Evolutionary conservation across 2,329 filamentous ascomycete species (phyloP).

Genomic region (Sodiomyces alkalinus): DNA sequence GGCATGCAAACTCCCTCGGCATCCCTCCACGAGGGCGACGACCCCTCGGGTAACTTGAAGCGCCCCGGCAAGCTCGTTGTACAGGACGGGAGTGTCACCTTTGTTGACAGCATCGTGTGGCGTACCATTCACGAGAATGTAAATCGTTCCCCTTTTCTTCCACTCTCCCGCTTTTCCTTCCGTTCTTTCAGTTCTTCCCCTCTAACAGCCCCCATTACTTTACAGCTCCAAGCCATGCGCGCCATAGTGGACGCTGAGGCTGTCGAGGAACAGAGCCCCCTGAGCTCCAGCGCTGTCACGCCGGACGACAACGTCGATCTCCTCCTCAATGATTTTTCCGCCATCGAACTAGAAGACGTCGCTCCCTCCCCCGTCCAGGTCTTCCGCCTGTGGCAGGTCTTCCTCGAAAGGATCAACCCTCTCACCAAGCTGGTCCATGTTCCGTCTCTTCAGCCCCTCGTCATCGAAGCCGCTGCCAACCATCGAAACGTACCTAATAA

Average conservation of each 20-base stretch:
- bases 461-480: conserved; percentile 47
- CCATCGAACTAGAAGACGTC: conserved; percentile 29
- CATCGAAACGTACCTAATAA: conserved; percentile 34
- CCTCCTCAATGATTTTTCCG: conserved; percentile 27
- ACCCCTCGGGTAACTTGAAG: conserved; percentile 21
- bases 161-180: not conserved
- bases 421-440: conserved; percentile 59
- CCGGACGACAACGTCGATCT: conserved; percentile 38
- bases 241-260: conserved; percentile 38
- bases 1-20: conserved; percentile 2
- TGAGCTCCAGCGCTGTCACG: conserved; percentile 32
- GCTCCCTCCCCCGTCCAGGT: conserved; percentile 52
- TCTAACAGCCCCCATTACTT: conserved; percentile 1
- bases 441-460: conserved; percentile 48
- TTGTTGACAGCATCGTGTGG: conserved; percentile 41
- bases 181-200: not conserved
- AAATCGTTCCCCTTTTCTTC: conserved; percentile 11
- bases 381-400: conserved; percentile 60
- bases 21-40: conserved; percentile 6
- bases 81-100: conserved; percentile 38
- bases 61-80: conserved; percentile 37
- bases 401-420: conserved; percentile 60
- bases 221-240: conserved; percentile 41
- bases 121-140: conserved; percentile 41
- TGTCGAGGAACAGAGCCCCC: conserved; percentile 29